These are phyloP conservation scores for Zanthoxylum bungeanum DNA, from an alignment of 345 rosid genomes.

Conservation along the genomic window DNA sequence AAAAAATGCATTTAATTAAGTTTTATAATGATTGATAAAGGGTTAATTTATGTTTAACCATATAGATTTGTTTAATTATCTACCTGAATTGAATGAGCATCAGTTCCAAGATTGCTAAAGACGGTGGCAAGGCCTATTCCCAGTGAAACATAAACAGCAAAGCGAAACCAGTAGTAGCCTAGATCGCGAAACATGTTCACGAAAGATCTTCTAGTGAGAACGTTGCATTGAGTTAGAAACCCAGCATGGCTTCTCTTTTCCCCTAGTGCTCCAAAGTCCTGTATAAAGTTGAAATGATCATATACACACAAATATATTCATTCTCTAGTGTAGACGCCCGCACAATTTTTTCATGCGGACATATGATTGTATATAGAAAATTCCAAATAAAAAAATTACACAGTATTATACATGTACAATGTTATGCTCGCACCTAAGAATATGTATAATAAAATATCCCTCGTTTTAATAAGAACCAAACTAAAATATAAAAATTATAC, in stretches of 20 bases:
- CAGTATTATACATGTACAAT: too few species aligned
- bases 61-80: not conserved
- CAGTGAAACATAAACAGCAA: slow-evolving; percentile 37
- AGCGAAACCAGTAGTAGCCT: slow-evolving; percentile 60
- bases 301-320: not conserved
- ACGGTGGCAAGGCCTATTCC: slow-evolving; percentile 40
- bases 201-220: slow-evolving; percentile 46
- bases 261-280: slow-evolving; percentile 22
- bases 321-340: too few species aligned
- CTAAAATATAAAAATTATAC: too few species aligned
- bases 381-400: too few species aligned
- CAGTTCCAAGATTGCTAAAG: slow-evolving; percentile 22
- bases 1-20: not conserved
- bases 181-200: slow-evolving; percentile 59
- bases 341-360: not conserved
- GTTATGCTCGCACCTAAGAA: too few species aligned
- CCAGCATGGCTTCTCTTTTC: slow-evolving; percentile 26
- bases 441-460: too few species aligned
- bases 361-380: too few species aligned
- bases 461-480: too few species aligned
- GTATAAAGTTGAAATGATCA: not conserved
- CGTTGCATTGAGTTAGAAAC: slow-evolving; percentile 35
- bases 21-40: not conserved
- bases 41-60: too few species aligned
- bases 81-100: slow-evolving; percentile 22